Conservation (phyloP, 169 alveolate species). For the Plasmodium ovale region DNA sequence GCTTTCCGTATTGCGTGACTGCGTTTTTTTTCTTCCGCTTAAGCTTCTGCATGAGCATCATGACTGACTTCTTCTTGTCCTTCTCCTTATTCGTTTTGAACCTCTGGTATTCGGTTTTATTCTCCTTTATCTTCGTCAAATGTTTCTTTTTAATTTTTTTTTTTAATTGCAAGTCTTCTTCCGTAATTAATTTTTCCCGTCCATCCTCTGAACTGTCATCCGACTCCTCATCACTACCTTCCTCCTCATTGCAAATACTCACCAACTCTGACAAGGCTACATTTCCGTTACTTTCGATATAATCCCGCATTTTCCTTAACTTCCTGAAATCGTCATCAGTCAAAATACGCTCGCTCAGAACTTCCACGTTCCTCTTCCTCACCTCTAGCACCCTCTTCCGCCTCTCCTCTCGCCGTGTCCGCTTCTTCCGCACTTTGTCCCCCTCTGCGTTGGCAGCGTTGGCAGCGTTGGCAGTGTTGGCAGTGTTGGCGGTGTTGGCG, state of each 20-base stretch:
- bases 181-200: conserved; percentile 37
- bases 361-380: neutral
- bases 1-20: conserved; percentile 35
- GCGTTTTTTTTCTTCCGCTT: conserved; percentile 43
- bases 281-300: conserved; percentile 22
- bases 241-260: conserved; percentile 29
- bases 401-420: neutral
- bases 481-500: neutral
- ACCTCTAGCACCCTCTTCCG: conserved; percentile 10
- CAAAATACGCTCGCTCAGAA: conserved; percentile 34
- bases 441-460: neutral
- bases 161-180: conserved; percentile 31
- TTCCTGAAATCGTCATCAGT: conserved; percentile 62
- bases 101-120: conserved; percentile 9
- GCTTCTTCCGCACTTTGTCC: neutral
- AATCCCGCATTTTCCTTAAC: conserved; percentile 41
- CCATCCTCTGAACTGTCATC: conserved; percentile 9
- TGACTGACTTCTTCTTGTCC: conserved; percentile 48
- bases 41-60: conserved; percentile 57
- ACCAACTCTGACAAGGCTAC: conserved; percentile 27
- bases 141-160: conserved; percentile 40
- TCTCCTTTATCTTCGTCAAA: conserved; percentile 23
- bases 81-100: conserved; percentile 62
- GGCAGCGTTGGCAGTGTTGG: neutral
- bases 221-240: conserved; percentile 21